Evolutionary conservation across 345 rosid species (phyloP), one percentile per base, ranked within the genome.

Genomic region (Pelargonium nanum): DNA sequence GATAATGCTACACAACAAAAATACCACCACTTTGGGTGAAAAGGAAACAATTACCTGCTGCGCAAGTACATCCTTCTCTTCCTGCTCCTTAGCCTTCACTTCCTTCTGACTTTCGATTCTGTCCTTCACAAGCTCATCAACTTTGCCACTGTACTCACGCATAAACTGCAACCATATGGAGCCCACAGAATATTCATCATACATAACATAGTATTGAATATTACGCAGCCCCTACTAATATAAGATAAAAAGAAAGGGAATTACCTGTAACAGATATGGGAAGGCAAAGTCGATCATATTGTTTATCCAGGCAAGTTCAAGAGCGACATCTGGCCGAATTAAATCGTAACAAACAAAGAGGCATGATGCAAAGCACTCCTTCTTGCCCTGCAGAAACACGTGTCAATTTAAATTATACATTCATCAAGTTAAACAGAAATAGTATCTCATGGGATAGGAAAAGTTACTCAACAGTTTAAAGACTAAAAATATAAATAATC

Each of bases 81-180:
- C 95, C 77, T 74, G 77, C 74, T 87, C 87, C 70, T 90, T 90
- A 48, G 81, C 74, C 69, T 87, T 87, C 26, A 70, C 78, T 59
- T 90, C 91, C 0, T 60, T 85, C 28, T 75, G 88, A 59, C 87
- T 75, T 59, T 90, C 95, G 26, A 87, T 68, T 80, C 69, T 87
- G 72, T 85, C 82, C 79, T 87, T 90, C 60, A 90, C 71, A 51
- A 90, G 81, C 66, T 90, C 97, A 66, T 90, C 95, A 57, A 87
- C 93, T 71, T 87, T 90, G 56, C 93, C 88, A 0, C 89, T 68
- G 75, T 87, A 87, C 65, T 90, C 97, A 25, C 95, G 89, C 72
- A 85, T 82, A 56, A 87, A 87, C 95, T 90, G 74, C 78, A 58
- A 40, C 26, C 65, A 19, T 55, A 40, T 53, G 1, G 15, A 30